A percentile compares a stretch with the other conserved stretches of the same genome.
Conservation (phyloP, 306 rosid genomes). For the Luffa aegyptiaca region DNA sequence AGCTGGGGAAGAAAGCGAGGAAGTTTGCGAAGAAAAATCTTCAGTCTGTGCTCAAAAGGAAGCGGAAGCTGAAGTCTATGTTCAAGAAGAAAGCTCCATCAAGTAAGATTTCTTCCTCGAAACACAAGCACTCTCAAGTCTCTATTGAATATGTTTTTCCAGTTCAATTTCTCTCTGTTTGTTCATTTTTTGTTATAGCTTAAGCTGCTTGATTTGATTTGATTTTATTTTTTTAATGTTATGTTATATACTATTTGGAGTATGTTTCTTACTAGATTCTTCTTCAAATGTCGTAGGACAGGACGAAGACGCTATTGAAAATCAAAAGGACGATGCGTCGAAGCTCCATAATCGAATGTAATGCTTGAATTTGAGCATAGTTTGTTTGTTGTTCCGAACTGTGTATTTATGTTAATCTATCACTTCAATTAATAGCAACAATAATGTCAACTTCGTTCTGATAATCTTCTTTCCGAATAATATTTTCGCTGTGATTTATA, state of each 20-base stretch:
- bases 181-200: neutral
- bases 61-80: constrained; percentile 57
- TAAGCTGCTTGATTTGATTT: neutral
- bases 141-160: neutral
- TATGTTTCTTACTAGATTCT: constrained; percentile 4
- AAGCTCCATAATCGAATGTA: constrained; percentile 50
- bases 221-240: neutral
- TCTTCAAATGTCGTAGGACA: constrained; percentile 28
- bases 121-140: neutral
- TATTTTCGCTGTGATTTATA: neutral
- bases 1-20: constrained; percentile 87
- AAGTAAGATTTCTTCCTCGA: constrained; percentile 31
- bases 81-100: constrained; percentile 77
- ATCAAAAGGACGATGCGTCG: constrained; percentile 23
- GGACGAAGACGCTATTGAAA: constrained; percentile 27
- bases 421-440: neutral
- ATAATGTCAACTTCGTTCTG: neutral
- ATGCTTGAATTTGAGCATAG: neutral
- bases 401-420: neutral
- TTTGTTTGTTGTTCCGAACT: neutral
- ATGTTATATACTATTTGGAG: neutral
- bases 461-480: neutral
- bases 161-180: neutral
- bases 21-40: constrained; percentile 87
- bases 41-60: constrained; percentile 60